Conservation (phyloP, 2,329 filamentous ascomycete species). For the Lachnellula hyalina region DNA sequence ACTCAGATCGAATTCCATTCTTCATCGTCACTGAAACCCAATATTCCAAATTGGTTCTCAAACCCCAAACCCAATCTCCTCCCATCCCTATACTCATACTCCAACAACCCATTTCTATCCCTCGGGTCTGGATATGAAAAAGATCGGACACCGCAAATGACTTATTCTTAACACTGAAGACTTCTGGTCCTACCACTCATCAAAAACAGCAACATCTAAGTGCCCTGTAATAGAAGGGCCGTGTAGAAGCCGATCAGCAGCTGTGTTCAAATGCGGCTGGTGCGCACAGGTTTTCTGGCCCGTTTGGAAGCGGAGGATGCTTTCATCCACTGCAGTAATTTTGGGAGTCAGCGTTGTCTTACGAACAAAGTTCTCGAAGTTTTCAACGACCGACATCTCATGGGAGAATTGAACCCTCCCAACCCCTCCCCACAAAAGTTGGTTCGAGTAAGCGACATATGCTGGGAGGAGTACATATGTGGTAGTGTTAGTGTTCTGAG, state of each 20-base stretch:
- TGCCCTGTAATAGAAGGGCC: slow-evolving; percentile 13
- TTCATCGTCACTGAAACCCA: slow-evolving; percentile 22
- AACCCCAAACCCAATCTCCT: slow-evolving; percentile 12
- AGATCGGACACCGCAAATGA: slow-evolving; percentile 73
- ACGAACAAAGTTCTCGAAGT: too few relatives aligned
- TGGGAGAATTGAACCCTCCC: too few relatives aligned
- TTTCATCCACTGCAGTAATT: slow-evolving; percentile 31
- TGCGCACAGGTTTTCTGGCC: slow-evolving; percentile 31
- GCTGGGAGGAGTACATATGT: slow-evolving; percentile 29
- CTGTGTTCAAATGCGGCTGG: slow-evolving; percentile 32
- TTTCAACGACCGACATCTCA: too few relatives aligned
- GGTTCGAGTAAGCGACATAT: too few relatives aligned
- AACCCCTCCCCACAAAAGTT: slow-evolving; percentile 40
- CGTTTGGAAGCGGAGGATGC: slow-evolving; percentile 51
- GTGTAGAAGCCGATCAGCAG: slow-evolving; percentile 28
- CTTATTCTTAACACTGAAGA: slow-evolving; percentile 66
- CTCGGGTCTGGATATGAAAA: slow-evolving; percentile 75
- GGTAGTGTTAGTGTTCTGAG: slow-evolving; percentile 72
- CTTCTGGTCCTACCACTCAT: slow-evolving; percentile 65
- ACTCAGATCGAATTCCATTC: slow-evolving; percentile 28
- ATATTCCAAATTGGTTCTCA: neutral
- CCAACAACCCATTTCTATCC: slow-evolving; percentile 68
- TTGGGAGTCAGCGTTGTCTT: too few relatives aligned
- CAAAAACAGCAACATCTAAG: slow-evolving; percentile 57
- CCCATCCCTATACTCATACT: slow-evolving; percentile 57